Conservation (phyloP, 2,329 filamentous ascomycete genomes). For the Alternaria solani region DNA sequence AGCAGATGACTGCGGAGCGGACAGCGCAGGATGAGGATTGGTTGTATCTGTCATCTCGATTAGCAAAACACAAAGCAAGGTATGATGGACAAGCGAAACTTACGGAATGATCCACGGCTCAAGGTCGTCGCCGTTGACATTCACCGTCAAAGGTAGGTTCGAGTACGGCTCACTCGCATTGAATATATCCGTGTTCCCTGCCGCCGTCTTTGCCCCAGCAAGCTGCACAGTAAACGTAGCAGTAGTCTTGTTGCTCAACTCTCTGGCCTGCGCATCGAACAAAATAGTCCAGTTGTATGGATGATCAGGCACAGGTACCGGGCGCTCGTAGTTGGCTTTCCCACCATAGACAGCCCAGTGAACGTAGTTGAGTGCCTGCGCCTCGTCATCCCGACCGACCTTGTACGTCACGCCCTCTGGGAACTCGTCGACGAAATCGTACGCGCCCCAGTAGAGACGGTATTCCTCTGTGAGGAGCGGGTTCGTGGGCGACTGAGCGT, state of each 20-base stretch:
- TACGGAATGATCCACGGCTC: conserved; percentile 67
- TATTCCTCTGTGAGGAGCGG: conserved; percentile 63
- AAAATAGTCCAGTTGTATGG: conserved; percentile 36
- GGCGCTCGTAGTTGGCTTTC: conserved; percentile 58
- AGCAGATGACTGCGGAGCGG: conserved; percentile 67
- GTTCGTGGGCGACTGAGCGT: conserved; percentile 58
- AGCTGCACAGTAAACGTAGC: conserved; percentile 71
- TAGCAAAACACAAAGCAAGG: conserved; percentile 24
- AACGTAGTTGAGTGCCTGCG: conserved; percentile 64
- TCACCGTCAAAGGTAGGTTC: conserved; percentile 62
- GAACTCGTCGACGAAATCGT: conserved; percentile 68
- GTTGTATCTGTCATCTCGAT: conserved; percentile 54
- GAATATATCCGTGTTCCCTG: conserved; percentile 68
- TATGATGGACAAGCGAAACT: neutral
- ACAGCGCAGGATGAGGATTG: conserved; percentile 68
- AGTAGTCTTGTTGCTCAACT: conserved; percentile 52
- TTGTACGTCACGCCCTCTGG: conserved; percentile 66
- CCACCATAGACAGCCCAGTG: conserved; percentile 72
- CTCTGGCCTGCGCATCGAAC: conserved; percentile 29
- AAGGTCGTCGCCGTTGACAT: conserved; percentile 56
- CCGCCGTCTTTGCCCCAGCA: conserved; percentile 68
- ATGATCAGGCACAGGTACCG: conserved; percentile 52
- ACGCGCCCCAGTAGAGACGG: conserved; percentile 67
- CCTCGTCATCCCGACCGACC: conserved; percentile 62
- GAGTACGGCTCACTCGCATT: conserved; percentile 62